phyloP scores from a whole-genome alignment of 768 basidiomycete genomes.

The Collybiopsis confluens region DNA sequence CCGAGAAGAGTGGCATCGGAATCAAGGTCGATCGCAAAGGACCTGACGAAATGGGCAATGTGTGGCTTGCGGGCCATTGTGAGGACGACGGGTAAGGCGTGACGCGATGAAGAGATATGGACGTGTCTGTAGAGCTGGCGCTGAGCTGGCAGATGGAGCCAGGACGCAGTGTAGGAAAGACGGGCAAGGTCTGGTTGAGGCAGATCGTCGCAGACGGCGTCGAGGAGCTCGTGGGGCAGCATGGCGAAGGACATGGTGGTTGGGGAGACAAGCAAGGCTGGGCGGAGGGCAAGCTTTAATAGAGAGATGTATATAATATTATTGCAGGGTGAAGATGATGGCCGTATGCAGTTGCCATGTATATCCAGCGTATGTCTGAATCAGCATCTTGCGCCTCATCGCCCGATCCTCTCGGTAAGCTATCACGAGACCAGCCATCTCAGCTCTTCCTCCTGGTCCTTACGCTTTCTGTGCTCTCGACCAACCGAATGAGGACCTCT shows the following conservation, averaged over 20 bases:
- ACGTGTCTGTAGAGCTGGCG: slow-evolving; percentile 63
- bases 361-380: no score
- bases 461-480: slow-evolving; percentile 13
- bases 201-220: slow-evolving; percentile 37
- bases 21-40: slow-evolving; percentile 53
- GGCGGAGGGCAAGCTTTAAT: slow-evolving; percentile 1
- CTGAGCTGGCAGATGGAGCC: slow-evolving; percentile 46
- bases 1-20: slow-evolving; percentile 35
- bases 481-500: slow-evolving; percentile 82
- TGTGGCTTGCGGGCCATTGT: slow-evolving; percentile 55
- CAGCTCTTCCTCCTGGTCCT: no score
- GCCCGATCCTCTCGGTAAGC: background rate
- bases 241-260: slow-evolving; percentile 38
- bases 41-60: slow-evolving; percentile 58
- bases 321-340: slow-evolving; percentile 17
- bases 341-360: no score
- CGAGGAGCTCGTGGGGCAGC: slow-evolving; percentile 63
- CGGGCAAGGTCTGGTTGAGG: slow-evolving; percentile 37
- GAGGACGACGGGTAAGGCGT: slow-evolving; percentile 44
- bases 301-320: slow-evolving; percentile 9
- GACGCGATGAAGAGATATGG: slow-evolving; percentile 36
- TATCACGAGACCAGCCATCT: slow-evolving; percentile 20
- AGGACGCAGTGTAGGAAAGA: slow-evolving; percentile 40
- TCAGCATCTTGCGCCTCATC: background rate
- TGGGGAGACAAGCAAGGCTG: no score